Conservation (phyloP, 2,329 filamentous ascomycete species). For the Monilinia laxa region DNA sequence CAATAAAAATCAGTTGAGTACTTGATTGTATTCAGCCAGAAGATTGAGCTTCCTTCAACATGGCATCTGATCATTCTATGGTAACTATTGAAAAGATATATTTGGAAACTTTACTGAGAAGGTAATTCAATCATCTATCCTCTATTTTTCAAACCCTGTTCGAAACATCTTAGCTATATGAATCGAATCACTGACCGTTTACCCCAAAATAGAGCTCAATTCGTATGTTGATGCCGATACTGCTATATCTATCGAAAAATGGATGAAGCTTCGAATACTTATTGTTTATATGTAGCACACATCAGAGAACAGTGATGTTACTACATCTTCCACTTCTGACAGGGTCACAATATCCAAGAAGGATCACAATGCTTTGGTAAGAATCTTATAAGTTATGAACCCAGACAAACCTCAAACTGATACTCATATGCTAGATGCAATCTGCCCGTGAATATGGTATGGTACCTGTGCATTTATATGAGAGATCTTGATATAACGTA, state of each 20-base stretch:
- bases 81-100: constrained; percentile 61
- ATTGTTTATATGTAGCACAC: constrained; percentile 42
- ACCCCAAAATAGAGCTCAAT: constrained; percentile 45
- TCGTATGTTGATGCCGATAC: constrained; percentile 42
- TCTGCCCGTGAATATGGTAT: constrained; percentile 56
- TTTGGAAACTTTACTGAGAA: constrained; percentile 60
- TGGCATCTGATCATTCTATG: constrained; percentile 35
- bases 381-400: constrained; percentile 27
- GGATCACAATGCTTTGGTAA: constrained; percentile 61
- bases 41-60: constrained; percentile 19
- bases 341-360: constrained; percentile 56
- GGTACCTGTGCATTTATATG: constrained; percentile 26
- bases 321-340: constrained; percentile 39
- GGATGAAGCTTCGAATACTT: not conserved
- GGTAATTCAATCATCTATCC: constrained; percentile 48
- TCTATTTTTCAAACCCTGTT: constrained; percentile 3
- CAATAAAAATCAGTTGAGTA: not conserved
- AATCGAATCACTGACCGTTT: constrained; percentile 17
- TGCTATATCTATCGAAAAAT: not conserved
- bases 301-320: constrained; percentile 40
- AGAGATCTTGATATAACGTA: not conserved
- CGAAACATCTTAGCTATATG: constrained; percentile 20
- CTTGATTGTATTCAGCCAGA: constrained; percentile 1
- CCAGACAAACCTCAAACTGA: constrained; percentile 14
- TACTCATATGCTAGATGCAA: constrained; percentile 32